Evolutionary conservation across 1,139 yeast genomes (phyloP), one percentile per base, ranked within the genome.

Genomic region (Blastobotrys buckinghamii): DNA sequence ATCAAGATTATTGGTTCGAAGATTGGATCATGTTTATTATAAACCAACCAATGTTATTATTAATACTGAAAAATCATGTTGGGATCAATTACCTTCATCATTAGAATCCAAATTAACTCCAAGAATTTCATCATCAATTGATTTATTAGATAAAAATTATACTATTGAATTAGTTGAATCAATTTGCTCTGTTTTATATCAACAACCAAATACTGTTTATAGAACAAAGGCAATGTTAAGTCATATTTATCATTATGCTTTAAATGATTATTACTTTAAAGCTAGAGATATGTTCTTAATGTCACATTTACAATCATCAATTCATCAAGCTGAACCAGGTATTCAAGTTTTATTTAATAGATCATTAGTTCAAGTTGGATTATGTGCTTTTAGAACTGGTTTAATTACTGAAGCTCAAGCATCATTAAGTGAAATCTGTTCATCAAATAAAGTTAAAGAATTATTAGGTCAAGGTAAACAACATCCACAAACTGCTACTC

Each of bases 331-430:
- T 42, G 97, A 92, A 61, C 81, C 95, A 36, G 73, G 82, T 41
- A 73, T 92, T 59, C 98, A 92, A 75, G 90, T 92, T 50, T 77
- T 88, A 62, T 94, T 88, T 76, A 94, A 94, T 75, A 80, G 99
- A 69, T 89, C 96, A 15, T 78, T 94, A 59, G 97, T 89, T 54
- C 98, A 94, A 72, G 78, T 94, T 57, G 99, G 98, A 53, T 77
- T 94, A 58, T 82, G 95, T 67, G 98, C 98, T 16, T 94, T 94
- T 82, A 83, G 96, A 68, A 72, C 79, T 48, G 97, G 97, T 30
- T 77, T 85, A 58, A 82, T 90, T 61, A 79, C 78, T 60, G 98
- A 94, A 66, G 77, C 94, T 52, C 95, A 89, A 69, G 92, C 86
- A 71, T 78, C 85, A 48, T 77, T 94, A 60, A 87, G 83, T 65